These are phyloP conservation scores for Sequoiadendron giganteum DNA, from an alignment of 75 land plant species.

Conservation along the genomic window DNA sequence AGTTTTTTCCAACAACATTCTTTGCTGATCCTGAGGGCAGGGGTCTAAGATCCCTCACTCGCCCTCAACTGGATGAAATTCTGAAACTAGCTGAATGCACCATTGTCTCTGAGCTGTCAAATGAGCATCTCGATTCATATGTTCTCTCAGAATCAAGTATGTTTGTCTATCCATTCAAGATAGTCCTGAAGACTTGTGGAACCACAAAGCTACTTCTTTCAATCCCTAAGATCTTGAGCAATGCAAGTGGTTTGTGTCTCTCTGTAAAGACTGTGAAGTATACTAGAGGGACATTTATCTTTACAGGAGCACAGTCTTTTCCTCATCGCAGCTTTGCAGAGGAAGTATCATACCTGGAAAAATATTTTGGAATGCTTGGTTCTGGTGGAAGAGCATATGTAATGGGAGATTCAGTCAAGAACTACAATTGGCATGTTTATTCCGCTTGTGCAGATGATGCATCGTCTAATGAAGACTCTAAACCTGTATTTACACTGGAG, in stretches of 20 bases:
- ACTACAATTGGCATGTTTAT: conserved; percentile 61
- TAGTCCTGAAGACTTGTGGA: conserved; percentile 70
- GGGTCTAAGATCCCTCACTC: conserved; percentile 52
- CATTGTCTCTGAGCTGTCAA: conserved; percentile 54
- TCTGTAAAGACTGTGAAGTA: conserved; percentile 39
- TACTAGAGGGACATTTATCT: conserved; percentile 58
- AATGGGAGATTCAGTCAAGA: conserved; percentile 35
- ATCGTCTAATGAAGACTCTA: background rate
- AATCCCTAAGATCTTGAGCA: conserved; percentile 41
- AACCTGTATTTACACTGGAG: conserved; percentile 48
- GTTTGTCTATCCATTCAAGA: conserved; percentile 59
- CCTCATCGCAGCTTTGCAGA: conserved; percentile 63
- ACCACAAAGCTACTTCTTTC: conserved; percentile 64
- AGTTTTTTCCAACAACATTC: conserved; percentile 36
- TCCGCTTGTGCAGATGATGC: conserved; percentile 28
- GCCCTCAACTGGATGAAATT: conserved; percentile 47
- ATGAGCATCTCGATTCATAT: conserved; percentile 57
- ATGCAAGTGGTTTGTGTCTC: conserved; percentile 28
- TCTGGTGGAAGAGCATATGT: conserved; percentile 53
- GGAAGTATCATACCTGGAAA: conserved; percentile 51
- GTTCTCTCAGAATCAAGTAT: conserved; percentile 80
- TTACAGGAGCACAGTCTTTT: conserved; percentile 56
- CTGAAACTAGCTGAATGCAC: conserved; percentile 58
- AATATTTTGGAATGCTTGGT: conserved; percentile 40
- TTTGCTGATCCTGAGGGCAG: conserved; percentile 43